A percentile compares a stretch with the other conserved stretches of the same genome.
Evolutionary conservation across 2,329 filamentous ascomycete species (phyloP).

Genomic region (Thelonectria blattea): DNA sequence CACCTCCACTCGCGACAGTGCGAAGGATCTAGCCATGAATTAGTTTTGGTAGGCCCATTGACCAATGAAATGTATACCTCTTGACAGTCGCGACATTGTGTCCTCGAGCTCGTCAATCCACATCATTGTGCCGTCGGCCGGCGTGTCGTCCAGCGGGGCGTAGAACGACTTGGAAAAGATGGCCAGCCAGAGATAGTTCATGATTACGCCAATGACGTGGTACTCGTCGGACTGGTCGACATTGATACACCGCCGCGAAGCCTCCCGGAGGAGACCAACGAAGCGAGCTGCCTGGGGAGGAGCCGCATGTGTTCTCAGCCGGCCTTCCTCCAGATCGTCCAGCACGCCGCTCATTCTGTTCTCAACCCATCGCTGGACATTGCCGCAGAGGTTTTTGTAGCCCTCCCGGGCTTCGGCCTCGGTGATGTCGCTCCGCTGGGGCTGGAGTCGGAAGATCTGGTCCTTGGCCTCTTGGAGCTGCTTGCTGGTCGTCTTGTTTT

Average conservation of each 20-base stretch:
- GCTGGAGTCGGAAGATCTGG: constrained; percentile 43
- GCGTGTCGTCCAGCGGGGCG: constrained; percentile 43
- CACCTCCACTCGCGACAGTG: constrained; percentile 47
- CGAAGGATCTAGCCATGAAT: constrained; percentile 37
- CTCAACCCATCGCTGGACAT: constrained; percentile 47
- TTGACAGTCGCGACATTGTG: constrained; percentile 43
- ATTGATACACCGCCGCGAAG: constrained; percentile 42
- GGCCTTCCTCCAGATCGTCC: constrained; percentile 42
- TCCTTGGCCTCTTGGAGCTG: constrained; percentile 41
- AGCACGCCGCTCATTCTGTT: constrained; percentile 41
- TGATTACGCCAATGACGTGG: constrained; percentile 45
- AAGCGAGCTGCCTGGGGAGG: constrained; percentile 40
- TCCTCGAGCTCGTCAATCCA: constrained; percentile 45
- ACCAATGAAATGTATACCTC: constrained; percentile 35
- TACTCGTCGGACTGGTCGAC: constrained; percentile 44
- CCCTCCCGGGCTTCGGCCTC: constrained; percentile 44
- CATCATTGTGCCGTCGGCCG: constrained; percentile 38
- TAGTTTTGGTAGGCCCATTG: constrained; percentile 5
- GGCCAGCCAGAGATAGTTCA: constrained; percentile 46
- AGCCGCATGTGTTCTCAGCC: constrained; percentile 32
- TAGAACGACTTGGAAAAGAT: constrained; percentile 47
- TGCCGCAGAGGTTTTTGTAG: constrained; percentile 43
- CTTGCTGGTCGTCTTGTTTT: constrained; percentile 36
- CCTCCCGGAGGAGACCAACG: constrained; percentile 43
- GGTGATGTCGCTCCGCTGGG: constrained; percentile 44